Conservation (phyloP, 73 alveolate genomes). For the Tetrahymena malaccensis region DNA sequence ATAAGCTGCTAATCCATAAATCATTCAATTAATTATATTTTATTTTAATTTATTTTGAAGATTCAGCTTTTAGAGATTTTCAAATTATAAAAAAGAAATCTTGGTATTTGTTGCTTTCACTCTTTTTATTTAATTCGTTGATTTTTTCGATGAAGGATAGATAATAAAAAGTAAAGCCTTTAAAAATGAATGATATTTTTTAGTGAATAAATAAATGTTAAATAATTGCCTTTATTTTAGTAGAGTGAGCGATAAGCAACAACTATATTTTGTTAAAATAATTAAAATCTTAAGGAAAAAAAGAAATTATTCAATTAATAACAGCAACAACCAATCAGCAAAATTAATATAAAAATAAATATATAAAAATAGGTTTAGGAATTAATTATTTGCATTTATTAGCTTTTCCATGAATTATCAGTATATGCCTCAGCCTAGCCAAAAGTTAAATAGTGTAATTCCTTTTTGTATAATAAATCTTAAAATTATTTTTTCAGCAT, state of each 20-base stretch:
- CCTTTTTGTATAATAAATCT: too few species aligned
- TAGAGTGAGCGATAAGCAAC: neutral
- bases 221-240: neutral
- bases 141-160: neutral
- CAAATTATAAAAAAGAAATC: neutral
- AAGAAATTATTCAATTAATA: neutral
- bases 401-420: neutral
- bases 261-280: neutral
- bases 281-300: neutral
- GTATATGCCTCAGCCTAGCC: neutral
- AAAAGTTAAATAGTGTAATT: neutral
- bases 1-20: neutral
- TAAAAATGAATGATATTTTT: neutral
- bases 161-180: neutral
- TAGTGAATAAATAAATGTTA: neutral
- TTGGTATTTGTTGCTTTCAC: neutral
- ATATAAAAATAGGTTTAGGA: neutral
- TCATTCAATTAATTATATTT: neutral
- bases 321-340: neutral
- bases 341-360: too few species aligned
- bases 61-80: neutral
- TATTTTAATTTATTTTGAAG: neutral
- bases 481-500: neutral
- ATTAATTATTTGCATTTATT: too few species aligned
- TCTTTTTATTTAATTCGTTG: neutral